Base-by-base conservation (phyloP, 352 stramenopile species). In the Globisporangium heterothallicum region DNA sequence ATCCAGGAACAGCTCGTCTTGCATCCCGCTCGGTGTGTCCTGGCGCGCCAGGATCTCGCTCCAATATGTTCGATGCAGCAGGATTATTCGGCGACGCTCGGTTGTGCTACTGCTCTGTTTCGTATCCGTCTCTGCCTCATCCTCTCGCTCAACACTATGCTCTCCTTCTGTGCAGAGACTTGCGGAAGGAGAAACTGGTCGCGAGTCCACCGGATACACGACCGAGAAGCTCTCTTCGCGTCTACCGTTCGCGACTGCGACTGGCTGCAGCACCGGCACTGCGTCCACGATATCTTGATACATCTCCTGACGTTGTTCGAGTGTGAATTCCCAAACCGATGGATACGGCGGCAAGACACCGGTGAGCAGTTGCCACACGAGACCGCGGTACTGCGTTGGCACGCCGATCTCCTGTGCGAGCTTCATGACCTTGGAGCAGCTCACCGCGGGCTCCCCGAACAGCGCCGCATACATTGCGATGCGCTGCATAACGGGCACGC, bases 401-500 rank as follows among this genome's bases (percentile, higher is more conserved):
- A 91, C 72, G 19, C 82, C 82, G 47, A 93, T 57, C 59, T 93
- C 82, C 22, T 90, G 61, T 44, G 78, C 75, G 52, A 93, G 60
- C 55, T 88, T 90, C 18, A 75, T 61, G 42, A 91, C 65, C 61
- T 93, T 78, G 43, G 65, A 41, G 14, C 80, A 56, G 48, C 89
- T 93, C 34, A 91, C 66, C 8, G 61, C 51, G 19, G 48, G 54
- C 38, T 89, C 76, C 3, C 60, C 58, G 16, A 93, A 71, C 30
- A 93, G 62, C 34, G 79, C 69, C 5, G 74, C 72, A 41, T 87
- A 91, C 27, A 74, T 88, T 1, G 79, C 82, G 59, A 91, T 86
- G 56, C 88, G 76, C 63, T 88, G 82, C 60, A 91, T 76, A 38
- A 92, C 77, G 7, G 82, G 82, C 51, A 93, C 83, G 41, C 83